Conservation (phyloP, 1,284 basidiomycete genomes). For the Cutaneotrichosporon spelunceum region DNA sequence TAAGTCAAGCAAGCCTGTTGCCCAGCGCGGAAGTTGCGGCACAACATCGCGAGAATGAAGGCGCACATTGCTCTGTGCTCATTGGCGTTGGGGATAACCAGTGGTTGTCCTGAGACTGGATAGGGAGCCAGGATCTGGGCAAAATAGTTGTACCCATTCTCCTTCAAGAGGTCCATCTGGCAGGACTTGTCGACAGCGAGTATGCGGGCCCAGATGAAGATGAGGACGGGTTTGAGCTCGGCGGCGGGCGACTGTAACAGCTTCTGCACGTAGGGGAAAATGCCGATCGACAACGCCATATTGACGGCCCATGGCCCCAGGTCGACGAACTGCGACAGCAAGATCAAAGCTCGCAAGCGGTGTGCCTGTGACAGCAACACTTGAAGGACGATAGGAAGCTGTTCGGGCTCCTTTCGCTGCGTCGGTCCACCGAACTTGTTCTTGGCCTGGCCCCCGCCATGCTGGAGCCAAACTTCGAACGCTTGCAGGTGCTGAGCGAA, state of each 20-base stretch:
- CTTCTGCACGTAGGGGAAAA: slow-evolving; percentile 98
- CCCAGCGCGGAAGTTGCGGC: slow-evolving; percentile 79
- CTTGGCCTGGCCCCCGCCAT: slow-evolving; percentile 60
- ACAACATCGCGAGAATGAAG: slow-evolving; percentile 90
- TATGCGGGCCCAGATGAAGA: slow-evolving; percentile 98
- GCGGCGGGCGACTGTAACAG: slow-evolving; percentile 90
- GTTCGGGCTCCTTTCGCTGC: slow-evolving; percentile 62
- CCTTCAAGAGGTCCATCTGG: slow-evolving; percentile 84
- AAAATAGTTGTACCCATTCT: slow-evolving; percentile 84
- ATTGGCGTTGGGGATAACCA: slow-evolving; percentile 79
- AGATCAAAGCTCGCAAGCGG: slow-evolving; percentile 87
- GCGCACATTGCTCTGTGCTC: slow-evolving; percentile 99
- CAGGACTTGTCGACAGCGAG: slow-evolving; percentile 91
- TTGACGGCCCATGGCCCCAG: slow-evolving; percentile 98
- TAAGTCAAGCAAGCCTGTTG: slow-evolving; percentile 83
- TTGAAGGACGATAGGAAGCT: slow-evolving; percentile 95
- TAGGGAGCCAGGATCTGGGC: slow-evolving; percentile 65
- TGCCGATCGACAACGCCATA: slow-evolving; percentile 93
- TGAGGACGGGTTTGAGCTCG: slow-evolving; percentile 94
- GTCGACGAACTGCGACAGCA: slow-evolving; percentile 97
- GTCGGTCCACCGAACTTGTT: slow-evolving; percentile 19
- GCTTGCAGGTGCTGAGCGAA: slow-evolving; percentile 96
- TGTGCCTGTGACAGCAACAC: slow-evolving; percentile 95
- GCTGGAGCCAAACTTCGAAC: slow-evolving; percentile 96
- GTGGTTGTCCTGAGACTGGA: slow-evolving; percentile 38